Evolutionary conservation across 148 eudicot genomes (phyloP).

Genomic region (Talinum fruticosum): DNA sequence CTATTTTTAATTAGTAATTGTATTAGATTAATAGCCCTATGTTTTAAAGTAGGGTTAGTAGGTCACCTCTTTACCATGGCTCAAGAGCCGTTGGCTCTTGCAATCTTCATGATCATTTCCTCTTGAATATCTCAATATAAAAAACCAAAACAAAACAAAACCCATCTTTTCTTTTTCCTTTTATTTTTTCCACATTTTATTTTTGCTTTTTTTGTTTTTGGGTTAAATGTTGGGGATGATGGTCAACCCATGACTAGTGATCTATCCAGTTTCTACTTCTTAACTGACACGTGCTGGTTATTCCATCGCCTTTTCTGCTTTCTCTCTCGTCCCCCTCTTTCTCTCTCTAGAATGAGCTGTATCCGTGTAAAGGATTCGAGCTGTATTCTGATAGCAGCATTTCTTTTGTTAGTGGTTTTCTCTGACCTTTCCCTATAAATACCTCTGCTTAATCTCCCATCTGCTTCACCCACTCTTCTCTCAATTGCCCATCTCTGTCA

Average conservation of each 20-base stretch:
- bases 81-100: slow-evolving; percentile 39
- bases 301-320: background rate
- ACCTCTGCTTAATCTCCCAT: slow-evolving; percentile 22
- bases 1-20: too few species aligned
- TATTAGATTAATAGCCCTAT: background rate
- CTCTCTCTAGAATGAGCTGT: slow-evolving; percentile 48
- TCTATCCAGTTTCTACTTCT: background rate
- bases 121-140: background rate
- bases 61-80: slow-evolving; percentile 32
- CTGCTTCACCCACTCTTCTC: slow-evolving; percentile 23
- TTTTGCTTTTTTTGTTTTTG: background rate
- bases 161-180: background rate
- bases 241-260: slow-evolving; percentile 24
- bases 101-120: slow-evolving; percentile 22
- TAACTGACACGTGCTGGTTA: slow-evolving; percentile 26
- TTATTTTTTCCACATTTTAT: background rate
- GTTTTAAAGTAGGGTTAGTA: background rate
- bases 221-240: background rate
- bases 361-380: slow-evolving; percentile 67
- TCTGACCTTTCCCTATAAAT: slow-evolving; percentile 33
- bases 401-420: background rate
- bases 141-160: background rate
- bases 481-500: background rate
- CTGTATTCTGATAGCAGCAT: slow-evolving; percentile 42
- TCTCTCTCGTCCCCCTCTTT: slow-evolving; percentile 13